Conservation (phyloP, 2,329 filamentous ascomycete species). For the Remersonia thermophila region DNA sequence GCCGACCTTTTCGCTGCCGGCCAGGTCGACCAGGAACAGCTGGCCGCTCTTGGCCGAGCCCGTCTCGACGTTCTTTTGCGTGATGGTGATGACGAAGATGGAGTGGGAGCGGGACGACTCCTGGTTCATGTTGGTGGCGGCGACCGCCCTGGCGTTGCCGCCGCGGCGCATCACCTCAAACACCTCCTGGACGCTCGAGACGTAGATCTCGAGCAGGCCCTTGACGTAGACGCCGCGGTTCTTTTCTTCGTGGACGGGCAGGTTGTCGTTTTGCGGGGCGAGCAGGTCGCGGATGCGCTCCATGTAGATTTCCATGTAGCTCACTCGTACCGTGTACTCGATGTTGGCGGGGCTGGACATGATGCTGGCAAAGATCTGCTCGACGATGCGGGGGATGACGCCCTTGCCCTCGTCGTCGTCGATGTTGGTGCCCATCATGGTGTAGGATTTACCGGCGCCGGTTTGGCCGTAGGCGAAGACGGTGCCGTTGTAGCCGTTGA, state of each 20-base stretch:
- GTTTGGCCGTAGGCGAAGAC: slow-evolving; percentile 99
- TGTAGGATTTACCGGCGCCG: slow-evolving; percentile 96
- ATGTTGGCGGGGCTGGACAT: slow-evolving; percentile 83
- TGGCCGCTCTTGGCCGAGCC: slow-evolving; percentile 93
- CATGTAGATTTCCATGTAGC: slow-evolving; percentile 99
- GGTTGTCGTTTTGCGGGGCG: slow-evolving; percentile 84
- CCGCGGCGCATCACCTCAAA: slow-evolving; percentile 94
- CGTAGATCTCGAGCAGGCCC: slow-evolving; percentile 86
- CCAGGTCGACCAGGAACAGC: slow-evolving; percentile 94
- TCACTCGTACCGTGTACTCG: slow-evolving; percentile 96
- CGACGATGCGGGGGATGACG: slow-evolving; percentile 92
- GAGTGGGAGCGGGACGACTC: slow-evolving; percentile 97
- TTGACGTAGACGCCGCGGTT: slow-evolving; percentile 94
- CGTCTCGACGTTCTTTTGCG: slow-evolving; percentile 94
- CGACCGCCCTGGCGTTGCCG: slow-evolving; percentile 78
- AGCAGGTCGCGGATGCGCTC: slow-evolving; percentile 91
- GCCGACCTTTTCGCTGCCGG: slow-evolving; percentile 95
- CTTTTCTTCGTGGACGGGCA: slow-evolving; percentile 97
- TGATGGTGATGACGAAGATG: slow-evolving; percentile 93
- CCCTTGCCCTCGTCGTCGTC: slow-evolving; percentile 78
- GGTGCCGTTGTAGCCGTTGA: slow-evolving; percentile 98
- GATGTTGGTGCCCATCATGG: slow-evolving; percentile 96
- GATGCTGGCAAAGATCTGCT: slow-evolving; percentile 95
- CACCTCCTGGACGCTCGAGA: slow-evolving; percentile 88
- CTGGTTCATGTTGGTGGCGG: slow-evolving; percentile 97